Conservation (phyloP, 768 basidiomycete genomes). For the Serendipita sp. region DNA sequence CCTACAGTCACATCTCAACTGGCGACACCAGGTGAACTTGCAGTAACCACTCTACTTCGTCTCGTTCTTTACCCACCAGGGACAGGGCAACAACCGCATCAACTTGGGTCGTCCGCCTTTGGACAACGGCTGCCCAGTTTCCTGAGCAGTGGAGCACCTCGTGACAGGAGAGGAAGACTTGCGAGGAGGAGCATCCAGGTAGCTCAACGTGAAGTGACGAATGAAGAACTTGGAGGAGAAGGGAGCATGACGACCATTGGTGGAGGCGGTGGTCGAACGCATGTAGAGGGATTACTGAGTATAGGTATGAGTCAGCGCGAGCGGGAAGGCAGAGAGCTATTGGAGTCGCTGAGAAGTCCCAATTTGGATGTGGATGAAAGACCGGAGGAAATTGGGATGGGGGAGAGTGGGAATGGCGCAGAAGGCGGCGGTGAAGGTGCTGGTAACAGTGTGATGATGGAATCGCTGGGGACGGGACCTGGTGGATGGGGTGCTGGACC, state of each 20-base stretch:
- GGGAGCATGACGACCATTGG: neutral
- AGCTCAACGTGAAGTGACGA: neutral
- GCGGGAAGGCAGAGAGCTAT: neutral
- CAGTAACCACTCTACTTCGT: slow-evolving; percentile 48
- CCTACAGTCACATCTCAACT: neutral
- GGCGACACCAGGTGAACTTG: slow-evolving; percentile 48
- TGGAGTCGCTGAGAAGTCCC: neutral
- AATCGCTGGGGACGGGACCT: slow-evolving; percentile 4
- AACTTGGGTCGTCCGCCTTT: neutral
- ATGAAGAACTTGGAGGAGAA: neutral
- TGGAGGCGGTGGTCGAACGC: neutral
- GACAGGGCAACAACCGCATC: neutral
- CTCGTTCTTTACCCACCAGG: slow-evolving; percentile 8
- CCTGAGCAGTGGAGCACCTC: slow-evolving; percentile 52
- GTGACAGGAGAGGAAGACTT: slow-evolving; percentile 48
- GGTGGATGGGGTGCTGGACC: neutral
- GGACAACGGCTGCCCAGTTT: slow-evolving; percentile 42
- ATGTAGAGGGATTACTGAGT: neutral
- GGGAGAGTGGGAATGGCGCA: neutral
- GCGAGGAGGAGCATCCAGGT: neutral
- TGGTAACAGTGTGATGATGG: neutral
- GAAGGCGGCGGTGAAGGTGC: neutral
- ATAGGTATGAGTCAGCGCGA: neutral
- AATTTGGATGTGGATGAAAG: neutral
- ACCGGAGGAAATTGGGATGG: neutral